phyloP scores from a whole-genome alignment of 257 asterid species.

The Perilla frutescens region DNA sequence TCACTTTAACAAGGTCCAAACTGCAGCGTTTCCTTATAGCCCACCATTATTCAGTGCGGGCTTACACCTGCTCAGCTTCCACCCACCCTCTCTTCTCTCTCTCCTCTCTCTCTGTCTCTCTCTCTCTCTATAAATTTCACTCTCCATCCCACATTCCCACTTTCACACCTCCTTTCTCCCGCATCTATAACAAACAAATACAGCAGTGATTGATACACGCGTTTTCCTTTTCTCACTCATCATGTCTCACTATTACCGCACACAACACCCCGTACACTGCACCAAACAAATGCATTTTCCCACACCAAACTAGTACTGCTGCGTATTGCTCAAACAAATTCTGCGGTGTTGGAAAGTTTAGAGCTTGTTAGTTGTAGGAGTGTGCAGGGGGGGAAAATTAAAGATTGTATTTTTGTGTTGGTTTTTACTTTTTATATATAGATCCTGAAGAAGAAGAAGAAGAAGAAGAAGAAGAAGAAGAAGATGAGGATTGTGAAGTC shows the following conservation, averaged over 20 bases:
- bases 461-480: neutral
- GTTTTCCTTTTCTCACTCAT: constrained; percentile 33
- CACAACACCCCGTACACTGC: constrained; percentile 17
- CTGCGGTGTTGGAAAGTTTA: constrained; percentile 23
- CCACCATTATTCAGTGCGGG: constrained; percentile 51
- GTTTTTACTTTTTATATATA: neutral
- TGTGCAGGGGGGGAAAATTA: neutral
- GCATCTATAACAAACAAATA: neutral
- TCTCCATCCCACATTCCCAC: constrained; percentile 18
- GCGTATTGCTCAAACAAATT: constrained; percentile 24
- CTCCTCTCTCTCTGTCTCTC: constrained; percentile 2
- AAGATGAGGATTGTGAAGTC: constrained; percentile 65
- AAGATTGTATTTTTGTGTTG: neutral
- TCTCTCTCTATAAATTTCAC: constrained; percentile 20
- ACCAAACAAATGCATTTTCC: constrained; percentile 7
- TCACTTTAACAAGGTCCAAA: neutral
- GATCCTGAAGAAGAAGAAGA: constrained; percentile 20
- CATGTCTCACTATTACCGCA: constrained; percentile 39
- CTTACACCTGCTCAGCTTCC: constrained; percentile 21
- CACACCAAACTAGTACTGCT: neutral
- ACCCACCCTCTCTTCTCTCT: neutral
- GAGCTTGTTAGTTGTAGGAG: constrained; percentile 20
- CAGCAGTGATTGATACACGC: constrained; percentile 24
- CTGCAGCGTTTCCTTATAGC: constrained; percentile 41
- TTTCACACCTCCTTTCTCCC: constrained; percentile 2